Evolutionary conservation across 768 basidiomycete genomes (phyloP), one percentile per base, ranked within the genome.

Genomic region (Xerocomellus chrysenteron): DNA sequence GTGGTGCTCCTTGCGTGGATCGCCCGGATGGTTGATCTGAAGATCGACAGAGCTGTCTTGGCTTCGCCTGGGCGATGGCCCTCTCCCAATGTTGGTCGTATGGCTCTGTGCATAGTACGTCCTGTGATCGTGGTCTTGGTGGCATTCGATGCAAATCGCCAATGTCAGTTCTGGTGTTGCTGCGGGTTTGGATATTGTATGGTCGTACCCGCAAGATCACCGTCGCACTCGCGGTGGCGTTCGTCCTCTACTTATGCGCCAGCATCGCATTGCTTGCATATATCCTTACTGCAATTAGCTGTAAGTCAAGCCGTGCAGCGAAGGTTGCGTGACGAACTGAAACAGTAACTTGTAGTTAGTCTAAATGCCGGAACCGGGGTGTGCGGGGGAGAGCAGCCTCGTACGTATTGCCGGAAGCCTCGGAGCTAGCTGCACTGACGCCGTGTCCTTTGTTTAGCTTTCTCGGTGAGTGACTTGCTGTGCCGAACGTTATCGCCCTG

Each of bases 161-260:
- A 28, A 21, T 12, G 17, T 17, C 33, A 55, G 47, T 37, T 37
- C 14, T 55, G 35, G 54, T 55, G 26, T 26, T 55, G 2, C 19
- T 55, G 41, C 42, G 54, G 16, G n/a, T 55, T 7, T 49, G 54
- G 54, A 32, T 55, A 43, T 21, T 55, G 26, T 32, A 37, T 21
- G 47, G 47, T 13, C 47, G 54, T 24, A 55, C 47, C 35, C 54
- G 26, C 42, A 26, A 19, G n/a, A 32, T 44, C 14, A 44, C 41
- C 35, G 37, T 43, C 41, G 26, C 42, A 8, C 47, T 55, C 26
- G 11, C 6, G 7, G 41, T 17, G 10, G 17, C 33, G 35, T 11
- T 49, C 42, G 8, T 17, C 26, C n/a, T 55, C 33, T 55, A 49
- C 37, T 1, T 42, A 12, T 43, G 33, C 5, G 26, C 54, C 16